These are phyloP conservation scores for Sphaerobolus stellatus DNA, from an alignment of 1,284 basidiomycete species.

Conservation along the genomic window DNA sequence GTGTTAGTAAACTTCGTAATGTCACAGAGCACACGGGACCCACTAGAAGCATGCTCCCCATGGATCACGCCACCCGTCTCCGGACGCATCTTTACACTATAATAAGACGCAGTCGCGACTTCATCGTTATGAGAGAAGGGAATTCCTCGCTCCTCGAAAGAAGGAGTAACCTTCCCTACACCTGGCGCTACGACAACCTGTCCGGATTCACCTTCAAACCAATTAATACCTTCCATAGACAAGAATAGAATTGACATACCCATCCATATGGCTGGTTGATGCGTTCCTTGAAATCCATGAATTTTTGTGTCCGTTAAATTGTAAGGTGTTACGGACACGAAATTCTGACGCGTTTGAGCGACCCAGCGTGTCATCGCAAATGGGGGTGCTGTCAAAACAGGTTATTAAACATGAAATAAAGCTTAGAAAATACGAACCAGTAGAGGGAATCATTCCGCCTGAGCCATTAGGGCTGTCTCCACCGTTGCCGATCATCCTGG, in stretches of 20 bases:
- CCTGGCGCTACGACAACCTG: conserved; percentile 66
- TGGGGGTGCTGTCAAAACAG: conserved; percentile 52
- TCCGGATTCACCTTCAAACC: conserved; percentile 54
- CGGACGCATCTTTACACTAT: conserved; percentile 59
- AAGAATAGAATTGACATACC: conserved; percentile 36
- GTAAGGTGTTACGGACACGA: conserved; percentile 76
- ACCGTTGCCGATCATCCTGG: conserved; percentile 65
- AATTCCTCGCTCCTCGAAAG: conserved; percentile 64
- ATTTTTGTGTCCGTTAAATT: conserved; percentile 65
- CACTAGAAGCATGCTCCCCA: conserved; percentile 72
- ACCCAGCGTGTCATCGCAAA: conserved; percentile 85
- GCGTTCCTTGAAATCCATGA: conserved; percentile 76
- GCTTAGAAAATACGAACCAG: conserved; percentile 19
- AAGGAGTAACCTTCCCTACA: conserved; percentile 46
- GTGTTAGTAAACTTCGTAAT: conserved; percentile 1
- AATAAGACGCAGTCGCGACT: conserved; percentile 65
- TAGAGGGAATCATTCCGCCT: conserved; percentile 69
- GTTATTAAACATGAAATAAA: neutral
- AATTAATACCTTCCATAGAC: conserved; percentile 8
- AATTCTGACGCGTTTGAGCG: conserved; percentile 67
- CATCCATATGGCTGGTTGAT: conserved; percentile 91
- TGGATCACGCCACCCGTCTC: conserved; percentile 49
- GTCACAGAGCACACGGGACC: conserved; percentile 25
- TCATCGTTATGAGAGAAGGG: conserved; percentile 58
- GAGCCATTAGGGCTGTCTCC: conserved; percentile 68